Conservation (phyloP, 192 early-diverging fungal species). For the Phycomyces blakesleeanus region DNA sequence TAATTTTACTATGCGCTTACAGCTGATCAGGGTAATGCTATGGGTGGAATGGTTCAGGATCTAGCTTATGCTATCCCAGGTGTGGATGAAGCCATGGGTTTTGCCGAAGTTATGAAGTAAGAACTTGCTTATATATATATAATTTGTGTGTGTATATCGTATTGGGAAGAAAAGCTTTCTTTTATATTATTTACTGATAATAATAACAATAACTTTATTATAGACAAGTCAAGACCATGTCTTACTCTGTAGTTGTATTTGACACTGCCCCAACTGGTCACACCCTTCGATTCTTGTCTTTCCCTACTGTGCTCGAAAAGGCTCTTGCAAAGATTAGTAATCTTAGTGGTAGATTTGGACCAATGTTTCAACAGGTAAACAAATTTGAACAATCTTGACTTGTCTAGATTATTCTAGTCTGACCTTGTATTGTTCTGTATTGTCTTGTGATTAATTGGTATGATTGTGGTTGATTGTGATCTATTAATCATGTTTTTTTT, state of each 20-base stretch:
- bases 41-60: conserved; percentile 92
- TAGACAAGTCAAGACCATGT: conserved; percentile 97
- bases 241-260: conserved; percentile 97
- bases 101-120: conserved; percentile 99
- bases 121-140: conserved; percentile 8
- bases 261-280: conserved; percentile 99
- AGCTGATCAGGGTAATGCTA: conserved; percentile 70
- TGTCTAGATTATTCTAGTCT: too few species aligned
- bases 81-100: conserved; percentile 99
- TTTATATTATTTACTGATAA: background rate
- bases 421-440: too few species aligned
- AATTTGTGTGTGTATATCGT: background rate
- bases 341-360: conserved; percentile 89
- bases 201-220: too few species aligned
- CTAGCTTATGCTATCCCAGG: conserved; percentile 99
- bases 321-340: conserved; percentile 93
- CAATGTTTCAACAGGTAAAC: conserved; percentile 87
- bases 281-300: conserved; percentile 97
- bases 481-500: too few species aligned
- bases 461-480: too few species aligned
- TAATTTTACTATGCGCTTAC: conserved; percentile 1
- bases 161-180: background rate
- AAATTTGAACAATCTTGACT: too few species aligned
- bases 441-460: too few species aligned
- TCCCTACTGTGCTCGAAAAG: conserved; percentile 97